Conservation (phyloP, 2,329 filamentous ascomycete species). For the Nannizziopsis arthrosporioides region DNA sequence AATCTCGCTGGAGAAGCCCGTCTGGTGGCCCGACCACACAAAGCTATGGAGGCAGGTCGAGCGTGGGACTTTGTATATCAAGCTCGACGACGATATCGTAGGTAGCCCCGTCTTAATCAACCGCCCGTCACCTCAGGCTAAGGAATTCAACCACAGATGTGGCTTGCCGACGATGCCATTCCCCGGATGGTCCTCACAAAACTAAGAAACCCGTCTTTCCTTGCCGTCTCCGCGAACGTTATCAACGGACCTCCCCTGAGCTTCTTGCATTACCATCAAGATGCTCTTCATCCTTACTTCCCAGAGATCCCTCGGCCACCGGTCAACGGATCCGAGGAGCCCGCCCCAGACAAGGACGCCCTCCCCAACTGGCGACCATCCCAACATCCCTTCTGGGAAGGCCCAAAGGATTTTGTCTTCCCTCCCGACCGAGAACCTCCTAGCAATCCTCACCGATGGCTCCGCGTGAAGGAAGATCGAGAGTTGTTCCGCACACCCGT, state of each 20-base stretch:
- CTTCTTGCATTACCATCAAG: conserved; percentile 10
- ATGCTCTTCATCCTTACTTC: conserved; percentile 8
- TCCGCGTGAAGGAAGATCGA: conserved; percentile 9
- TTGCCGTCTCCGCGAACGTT: conserved; percentile 9
- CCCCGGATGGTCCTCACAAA: conserved; percentile 6
- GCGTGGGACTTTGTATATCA: conserved; percentile 9
- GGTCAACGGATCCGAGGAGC: not conserved
- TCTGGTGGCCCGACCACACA: conserved; percentile 9
- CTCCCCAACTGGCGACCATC: conserved; percentile 10
- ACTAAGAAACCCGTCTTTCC: conserved; percentile 2
- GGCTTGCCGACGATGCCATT: conserved; percentile 8
- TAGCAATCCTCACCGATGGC: conserved; percentile 3
- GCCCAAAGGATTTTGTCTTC: conserved; percentile 6
- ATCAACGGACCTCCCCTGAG: conserved; percentile 8
- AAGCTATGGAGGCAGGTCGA: conserved; percentile 12
- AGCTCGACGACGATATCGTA: conserved; percentile 9
- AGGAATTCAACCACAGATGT: not conserved
- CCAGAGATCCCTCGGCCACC: not conserved
- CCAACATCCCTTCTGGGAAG: conserved; percentile 11
- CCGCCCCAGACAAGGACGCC: not conserved
- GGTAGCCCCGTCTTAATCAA: not conserved
- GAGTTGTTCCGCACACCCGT: conserved; percentile 5
- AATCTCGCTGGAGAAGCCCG: conserved; percentile 8
- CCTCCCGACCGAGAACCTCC: conserved; percentile 7
- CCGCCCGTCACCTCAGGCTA: not conserved